phyloP scores from a whole-genome alignment of 768 basidiomycete species.

The Termitomyces sp. region DNA sequence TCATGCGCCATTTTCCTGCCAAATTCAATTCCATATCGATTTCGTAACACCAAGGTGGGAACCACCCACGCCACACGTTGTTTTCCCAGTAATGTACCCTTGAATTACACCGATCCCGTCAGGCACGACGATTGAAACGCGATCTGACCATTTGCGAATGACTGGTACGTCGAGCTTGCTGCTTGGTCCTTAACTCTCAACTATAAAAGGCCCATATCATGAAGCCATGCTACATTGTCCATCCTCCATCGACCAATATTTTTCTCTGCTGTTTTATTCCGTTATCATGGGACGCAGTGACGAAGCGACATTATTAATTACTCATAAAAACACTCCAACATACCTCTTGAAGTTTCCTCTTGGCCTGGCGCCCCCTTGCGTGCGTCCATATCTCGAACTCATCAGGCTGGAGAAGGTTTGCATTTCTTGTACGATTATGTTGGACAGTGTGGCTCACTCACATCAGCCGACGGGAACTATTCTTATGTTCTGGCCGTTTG shows the following conservation, averaged over 20 bases:
- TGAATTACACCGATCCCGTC: constrained; percentile 2
- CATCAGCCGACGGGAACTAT: constrained; percentile 42
- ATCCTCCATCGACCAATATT: not conserved
- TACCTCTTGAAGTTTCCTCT: constrained; percentile 25
- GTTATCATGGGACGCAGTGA: constrained; percentile 14
- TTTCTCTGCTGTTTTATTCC: not conserved
- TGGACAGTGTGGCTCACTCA: not conserved
- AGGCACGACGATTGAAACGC: constrained; percentile 10
- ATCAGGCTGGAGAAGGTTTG: constrained; percentile 46
- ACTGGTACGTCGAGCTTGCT: not conserved
- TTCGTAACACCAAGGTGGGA: not conserved
- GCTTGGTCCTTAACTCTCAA: not conserved
- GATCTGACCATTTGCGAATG: not conserved
- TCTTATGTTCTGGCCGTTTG: constrained; percentile 51
- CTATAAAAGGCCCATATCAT: constrained; percentile 12
- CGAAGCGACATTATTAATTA: constrained; percentile 21
- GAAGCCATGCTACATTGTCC: not conserved
- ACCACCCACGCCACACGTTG: constrained; percentile 1
- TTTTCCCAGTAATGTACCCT: not conserved
- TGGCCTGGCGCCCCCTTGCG: constrained; percentile 19
- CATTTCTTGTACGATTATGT: not conserved
- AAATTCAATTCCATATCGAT: not conserved
- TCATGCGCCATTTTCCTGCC: not conserved
- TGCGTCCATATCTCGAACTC: constrained; percentile 41
- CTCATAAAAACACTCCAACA: constrained; percentile 12